Conservation (phyloP, 148 eudicot species). For the Vaccinium corymbosum region DNA sequence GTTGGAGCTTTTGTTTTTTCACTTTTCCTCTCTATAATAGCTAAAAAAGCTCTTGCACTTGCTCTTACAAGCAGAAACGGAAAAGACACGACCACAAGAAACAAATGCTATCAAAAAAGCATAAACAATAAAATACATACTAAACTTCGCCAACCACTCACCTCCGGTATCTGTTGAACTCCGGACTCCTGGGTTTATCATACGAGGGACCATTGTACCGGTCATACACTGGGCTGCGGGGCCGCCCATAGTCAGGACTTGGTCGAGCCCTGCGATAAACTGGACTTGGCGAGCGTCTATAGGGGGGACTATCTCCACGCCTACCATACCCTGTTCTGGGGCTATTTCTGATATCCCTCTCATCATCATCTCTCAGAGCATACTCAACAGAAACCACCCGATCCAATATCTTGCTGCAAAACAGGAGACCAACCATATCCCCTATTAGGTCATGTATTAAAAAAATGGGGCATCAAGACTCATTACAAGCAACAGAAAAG, state of each 20-base stretch:
- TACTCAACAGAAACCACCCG: constrained; percentile 93
- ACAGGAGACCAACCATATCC: neutral
- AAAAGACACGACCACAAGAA: neutral
- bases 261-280: constrained; percentile 47
- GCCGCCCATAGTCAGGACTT: constrained; percentile 78
- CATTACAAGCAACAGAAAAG: neutral
- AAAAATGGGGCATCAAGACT: neutral
- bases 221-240: constrained; percentile 63
- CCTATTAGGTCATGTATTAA: neutral
- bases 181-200: constrained; percentile 61
- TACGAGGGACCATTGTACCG: constrained; percentile 55
- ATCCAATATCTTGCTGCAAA: constrained; percentile 77
- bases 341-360: constrained; percentile 54
- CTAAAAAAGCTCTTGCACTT: too few relatives aligned
- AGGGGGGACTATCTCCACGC: constrained; percentile 62
- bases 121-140: neutral
- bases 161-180: constrained; percentile 63
- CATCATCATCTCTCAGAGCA: constrained; percentile 87
- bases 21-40: too few relatives aligned
- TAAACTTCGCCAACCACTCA: constrained; percentile 13
- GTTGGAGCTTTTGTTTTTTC: too few relatives aligned
- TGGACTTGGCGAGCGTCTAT: constrained; percentile 77
- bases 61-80: neutral
- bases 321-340: constrained; percentile 65
- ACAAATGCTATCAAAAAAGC: too few relatives aligned